Percentiles rank a stretch among this genome's conserved stretches.
Conservation (phyloP, 2,329 filamentous ascomycete species). For the Penicillium sp. region DNA sequence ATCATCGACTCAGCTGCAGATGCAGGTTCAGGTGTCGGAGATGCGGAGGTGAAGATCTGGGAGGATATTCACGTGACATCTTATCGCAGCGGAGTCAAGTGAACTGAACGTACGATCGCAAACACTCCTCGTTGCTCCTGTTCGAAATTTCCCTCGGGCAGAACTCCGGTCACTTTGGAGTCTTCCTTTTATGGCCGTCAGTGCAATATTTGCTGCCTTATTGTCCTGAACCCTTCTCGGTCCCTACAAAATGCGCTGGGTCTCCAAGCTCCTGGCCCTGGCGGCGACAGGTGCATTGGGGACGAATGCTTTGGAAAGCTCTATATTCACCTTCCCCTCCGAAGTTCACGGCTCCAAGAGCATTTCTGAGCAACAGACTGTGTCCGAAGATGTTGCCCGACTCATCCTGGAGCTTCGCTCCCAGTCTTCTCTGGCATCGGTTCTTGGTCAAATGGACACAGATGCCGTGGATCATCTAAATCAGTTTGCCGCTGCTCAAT, state of each 20-base stretch:
- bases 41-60: not conserved
- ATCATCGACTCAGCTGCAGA: no score
- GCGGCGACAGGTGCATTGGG: constrained; percentile 23
- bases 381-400: constrained; percentile 32
- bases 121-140: not conserved
- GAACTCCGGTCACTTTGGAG: not conserved
- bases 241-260: constrained; percentile 24
- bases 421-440: constrained; percentile 47
- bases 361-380: constrained; percentile 2
- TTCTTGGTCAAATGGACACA: constrained; percentile 40
- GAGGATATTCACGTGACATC: not conserved
- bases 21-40: no score
- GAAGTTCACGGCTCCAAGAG: not conserved
- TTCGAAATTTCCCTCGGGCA: not conserved
- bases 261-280: constrained; percentile 26
- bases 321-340: constrained; percentile 32
- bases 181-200: not conserved
- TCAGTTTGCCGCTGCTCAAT: constrained; percentile 52
- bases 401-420: constrained; percentile 45
- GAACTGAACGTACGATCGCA: not conserved
- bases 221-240: not conserved
- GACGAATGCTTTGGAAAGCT: constrained; percentile 29
- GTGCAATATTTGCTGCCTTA: not conserved
- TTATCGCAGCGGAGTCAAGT: not conserved
- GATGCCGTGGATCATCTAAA: constrained; percentile 55